phyloP scores from a whole-genome alignment of 2,329 filamentous ascomycete species.

The Fusarium phyllophilum region DNA sequence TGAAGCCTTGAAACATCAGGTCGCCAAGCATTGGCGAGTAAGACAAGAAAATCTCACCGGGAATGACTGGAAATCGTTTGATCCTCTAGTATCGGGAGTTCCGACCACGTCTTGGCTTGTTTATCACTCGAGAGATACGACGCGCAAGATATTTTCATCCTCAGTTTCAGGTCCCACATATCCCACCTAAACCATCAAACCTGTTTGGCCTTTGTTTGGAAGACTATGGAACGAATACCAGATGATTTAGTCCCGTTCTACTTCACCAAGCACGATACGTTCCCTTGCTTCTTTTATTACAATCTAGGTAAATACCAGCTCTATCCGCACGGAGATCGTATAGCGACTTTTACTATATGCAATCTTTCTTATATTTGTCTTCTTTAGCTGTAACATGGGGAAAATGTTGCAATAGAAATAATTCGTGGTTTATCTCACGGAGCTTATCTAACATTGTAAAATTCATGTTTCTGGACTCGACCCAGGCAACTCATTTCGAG shows the following conservation, averaged over 20 bases:
- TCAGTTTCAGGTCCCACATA: not conserved
- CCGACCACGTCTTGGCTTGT: no score
- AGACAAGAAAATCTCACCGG: not conserved
- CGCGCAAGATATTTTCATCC: not conserved
- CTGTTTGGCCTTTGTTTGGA: not conserved
- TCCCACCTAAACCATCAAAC: not conserved
- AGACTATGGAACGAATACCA: not conserved
- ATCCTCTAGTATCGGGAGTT: not conserved
- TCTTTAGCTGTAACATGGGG: fast-evolving
- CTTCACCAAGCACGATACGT: fast-evolving
- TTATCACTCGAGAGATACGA: not conserved
- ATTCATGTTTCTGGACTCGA: not conserved
- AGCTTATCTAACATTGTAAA: not conserved
- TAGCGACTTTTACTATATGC: not conserved
- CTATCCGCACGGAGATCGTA: not conserved
- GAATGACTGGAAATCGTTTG: not conserved
- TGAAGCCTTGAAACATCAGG: not conserved
- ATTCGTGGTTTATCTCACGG: fast-evolving
- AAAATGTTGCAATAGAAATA: not conserved
- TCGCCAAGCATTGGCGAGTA: not conserved
- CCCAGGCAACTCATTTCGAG: fast-evolving
- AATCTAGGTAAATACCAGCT: fast-evolving
- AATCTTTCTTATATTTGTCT: not conserved
- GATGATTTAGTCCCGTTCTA: fast-evolving
- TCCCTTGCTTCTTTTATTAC: not conserved